Conservation (phyloP, 179 eudicot species). For the Silene noctiflora region DNA sequence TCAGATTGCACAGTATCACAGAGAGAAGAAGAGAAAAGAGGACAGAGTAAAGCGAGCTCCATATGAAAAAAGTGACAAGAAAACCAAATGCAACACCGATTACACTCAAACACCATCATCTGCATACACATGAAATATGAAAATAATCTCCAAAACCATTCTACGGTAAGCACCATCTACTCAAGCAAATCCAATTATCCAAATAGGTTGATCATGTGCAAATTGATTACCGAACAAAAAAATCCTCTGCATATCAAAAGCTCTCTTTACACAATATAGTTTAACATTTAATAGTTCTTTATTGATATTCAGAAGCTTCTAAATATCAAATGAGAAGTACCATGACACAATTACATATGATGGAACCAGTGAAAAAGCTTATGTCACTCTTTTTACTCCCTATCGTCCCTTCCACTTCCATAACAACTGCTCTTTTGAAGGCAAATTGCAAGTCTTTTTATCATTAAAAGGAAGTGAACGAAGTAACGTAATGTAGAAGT, state of each 20-base stretch:
- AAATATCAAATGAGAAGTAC: not conserved
- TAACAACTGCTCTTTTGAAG: not conserved
- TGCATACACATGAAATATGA: not conserved
- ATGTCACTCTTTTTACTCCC: slow-evolving; percentile 4
- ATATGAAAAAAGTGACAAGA: not conserved
- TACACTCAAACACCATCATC: not conserved
- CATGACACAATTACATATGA: not conserved
- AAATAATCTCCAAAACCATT: slow-evolving; percentile 4
- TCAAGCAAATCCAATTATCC: not conserved
- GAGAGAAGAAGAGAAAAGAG: too few relatives aligned
- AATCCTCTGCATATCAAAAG: not conserved
- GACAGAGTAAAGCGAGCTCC: too few relatives aligned
- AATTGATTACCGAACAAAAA: not conserved
- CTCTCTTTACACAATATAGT: not conserved
- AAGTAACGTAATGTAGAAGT: not conserved
- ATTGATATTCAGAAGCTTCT: not conserved
- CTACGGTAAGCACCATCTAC: not conserved
- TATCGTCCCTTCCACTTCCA: not conserved
- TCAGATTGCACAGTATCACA: not conserved
- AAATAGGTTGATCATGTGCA: not conserved
- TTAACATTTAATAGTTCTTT: not conserved
- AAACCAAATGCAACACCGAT: not conserved
- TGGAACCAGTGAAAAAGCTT: not conserved
- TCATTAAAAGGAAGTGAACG: not conserved
- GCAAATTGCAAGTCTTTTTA: slow-evolving; percentile 5